Base-by-base conservation (phyloP, 2,329 filamentous ascomycete species). In the Davidsoniella neocaledoniae region DNA sequence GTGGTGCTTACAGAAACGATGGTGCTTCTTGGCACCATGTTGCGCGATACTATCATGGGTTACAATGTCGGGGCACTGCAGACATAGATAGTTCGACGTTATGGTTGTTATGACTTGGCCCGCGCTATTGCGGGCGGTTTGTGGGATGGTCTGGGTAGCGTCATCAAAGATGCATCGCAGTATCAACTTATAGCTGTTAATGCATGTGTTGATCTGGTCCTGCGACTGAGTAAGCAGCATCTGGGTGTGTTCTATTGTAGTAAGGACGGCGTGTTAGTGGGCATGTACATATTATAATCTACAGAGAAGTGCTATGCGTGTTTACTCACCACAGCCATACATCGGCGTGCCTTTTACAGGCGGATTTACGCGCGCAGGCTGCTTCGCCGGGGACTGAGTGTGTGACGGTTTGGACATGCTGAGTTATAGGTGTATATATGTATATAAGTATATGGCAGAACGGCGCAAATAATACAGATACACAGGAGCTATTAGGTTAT, bases 1-100 rank as follows among this genome's bases (percentile, higher is more conserved):
- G 21, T 25, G 7, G 6, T 45, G 64, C 69, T 50, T 69, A 87
- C 83, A 86, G 58, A 88, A 86, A 47, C 77, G 72, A 63, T 90
- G 84, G 46, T 70, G 69, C 60, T 83, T 86, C 50, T 79, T 76
- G 14, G 70, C 72, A 10, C 79, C 79, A 63, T 90, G 84, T 58
- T 74, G 74, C 46, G 73, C 64, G 47, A 79, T 71, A 54, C 83
- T 78, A 47, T 81, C 74, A 55, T 79, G 74, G 10, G 74, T 75
- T 53, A 82, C 73, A 19, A 83, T 83, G 46, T 69, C 73, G 9
- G 81, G 77, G 58, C 84, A 90, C 63, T 86, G 81, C 45, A 86
- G 64, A 58, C 81, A 86, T 23, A 86, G 71, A 59, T 80, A 85
- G 58, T 81, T 83, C 43, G 79, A 73, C 12, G 78, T 81, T 51